Evolutionary conservation across 352 stramenopile genomes (phyloP), one percentile per base, ranked within the genome.

Genomic region (Phytophthora citricola): DNA sequence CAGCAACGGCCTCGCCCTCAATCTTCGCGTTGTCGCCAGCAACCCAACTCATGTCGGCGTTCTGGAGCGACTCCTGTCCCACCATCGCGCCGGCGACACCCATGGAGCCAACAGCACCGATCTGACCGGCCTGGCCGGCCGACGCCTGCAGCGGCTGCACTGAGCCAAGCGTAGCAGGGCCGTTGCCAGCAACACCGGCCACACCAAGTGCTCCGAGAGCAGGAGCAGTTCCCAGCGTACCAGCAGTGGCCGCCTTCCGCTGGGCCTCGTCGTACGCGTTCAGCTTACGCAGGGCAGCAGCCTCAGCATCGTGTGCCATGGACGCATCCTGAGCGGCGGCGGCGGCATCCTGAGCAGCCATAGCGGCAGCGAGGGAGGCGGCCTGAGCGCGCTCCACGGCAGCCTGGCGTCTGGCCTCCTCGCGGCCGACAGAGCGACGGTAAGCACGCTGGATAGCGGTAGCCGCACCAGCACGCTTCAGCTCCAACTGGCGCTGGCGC

Each of bases 21-120:
- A 93, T 72, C 69, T 92, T 92, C 34, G 81, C 78, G 54, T 89
- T 90, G 54, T 96, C 87, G 14, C 91, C 81, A 29, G 83, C 85
- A 62, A 94, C 81, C 88, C 88, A 96, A 73, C 83, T 94, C 71
- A 96, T 66, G 58, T 96, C 88, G 3, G 85, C 79, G 49, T 91
- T 92, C 69, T 93, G 84, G 38, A 95, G 77, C 12, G 86, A 89
- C 48, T 95, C 88, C 52, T 95, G 83, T 38, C 83, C 85, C 4
- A 93, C 77, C 48, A 92, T 78, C 4, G 86, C 83, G 26, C 85
- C 85, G 5, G 85, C 71, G 20, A 95, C 87, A 50, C 85, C 85
- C 31, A 92, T 73, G 0, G 83, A 91, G 11, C 87, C 87, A n/a
- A 91, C 79, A 22, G 85, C 87, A 26, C 83, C 87, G 47, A 95